Conservation (phyloP, 805 yeast genomes). For the Monosporozyma yasuniensis region DNA sequence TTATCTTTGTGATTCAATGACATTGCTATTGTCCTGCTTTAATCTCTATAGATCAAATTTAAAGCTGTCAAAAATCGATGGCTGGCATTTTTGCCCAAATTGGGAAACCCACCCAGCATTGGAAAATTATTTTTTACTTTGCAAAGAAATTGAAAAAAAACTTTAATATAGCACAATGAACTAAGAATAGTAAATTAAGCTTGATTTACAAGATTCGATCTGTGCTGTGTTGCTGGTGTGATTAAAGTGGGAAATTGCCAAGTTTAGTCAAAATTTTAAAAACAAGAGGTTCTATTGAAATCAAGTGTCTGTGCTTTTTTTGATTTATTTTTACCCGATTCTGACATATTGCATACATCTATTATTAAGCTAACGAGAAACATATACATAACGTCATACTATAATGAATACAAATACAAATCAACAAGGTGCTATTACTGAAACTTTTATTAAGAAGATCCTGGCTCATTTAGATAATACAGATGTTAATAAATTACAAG, state of each 20-base stretch:
- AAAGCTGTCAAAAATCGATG: background rate
- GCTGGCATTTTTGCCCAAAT: background rate
- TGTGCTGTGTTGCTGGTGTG: background rate
- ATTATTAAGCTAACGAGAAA: background rate
- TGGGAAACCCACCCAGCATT: background rate
- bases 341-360: background rate
- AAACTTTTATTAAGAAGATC: constrained; percentile 27
- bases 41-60: no score
- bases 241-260: background rate
- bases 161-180: background rate
- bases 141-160: background rate
- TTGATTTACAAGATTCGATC: no score
- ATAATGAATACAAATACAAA: constrained; percentile 1
- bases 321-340: no score
- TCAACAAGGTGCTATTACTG: constrained; percentile 22
- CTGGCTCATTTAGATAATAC: constrained; percentile 30
- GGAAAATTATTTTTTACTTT: background rate
- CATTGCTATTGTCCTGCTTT: background rate
- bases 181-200: background rate
- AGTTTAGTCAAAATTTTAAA: no score
- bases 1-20: background rate
- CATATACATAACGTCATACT: background rate
- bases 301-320: background rate
- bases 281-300: no score
- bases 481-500: constrained; percentile 24